These are phyloP conservation scores for Fragaria nilgerrensis DNA, from an alignment of 306 rosid species.

Conservation along the genomic window DNA sequence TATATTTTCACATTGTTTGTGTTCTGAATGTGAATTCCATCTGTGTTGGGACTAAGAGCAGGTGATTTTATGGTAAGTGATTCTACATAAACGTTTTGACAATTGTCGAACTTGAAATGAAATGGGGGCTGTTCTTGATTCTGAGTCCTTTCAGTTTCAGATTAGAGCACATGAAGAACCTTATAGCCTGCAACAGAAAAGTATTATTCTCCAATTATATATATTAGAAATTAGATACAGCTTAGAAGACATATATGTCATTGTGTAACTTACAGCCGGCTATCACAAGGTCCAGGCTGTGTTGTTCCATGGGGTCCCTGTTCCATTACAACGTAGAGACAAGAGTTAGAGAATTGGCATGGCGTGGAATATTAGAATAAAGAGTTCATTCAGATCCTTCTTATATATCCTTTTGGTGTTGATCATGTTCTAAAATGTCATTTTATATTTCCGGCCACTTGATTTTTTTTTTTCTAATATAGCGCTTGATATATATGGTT, in stretches of 20 bases:
- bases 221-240: background rate
- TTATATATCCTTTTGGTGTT: background rate
- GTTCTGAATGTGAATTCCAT: constrained; percentile 57
- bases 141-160: constrained; percentile 35
- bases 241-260: background rate
- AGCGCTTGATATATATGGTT: too few species aligned
- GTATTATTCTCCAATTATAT: background rate
- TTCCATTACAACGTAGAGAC: constrained; percentile 5
- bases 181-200: constrained; percentile 35
- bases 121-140: constrained; percentile 51
- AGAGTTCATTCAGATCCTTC: background rate
- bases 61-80: constrained; percentile 39
- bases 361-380: background rate
- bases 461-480: too few species aligned
- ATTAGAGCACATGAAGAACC: constrained; percentile 42
- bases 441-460: too few species aligned
- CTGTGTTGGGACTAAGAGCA: constrained; percentile 53
- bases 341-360: background rate
- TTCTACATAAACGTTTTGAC: constrained; percentile 44
- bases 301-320: constrained; percentile 43
- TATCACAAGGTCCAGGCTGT: constrained; percentile 44
- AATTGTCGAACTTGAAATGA: constrained; percentile 40
- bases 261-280: constrained; percentile 44
- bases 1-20: constrained; percentile 42
- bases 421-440: too few species aligned